Evolutionary conservation across 371 early-diverging fungal species (phyloP).

Genomic region (Mortierella polycephala): DNA sequence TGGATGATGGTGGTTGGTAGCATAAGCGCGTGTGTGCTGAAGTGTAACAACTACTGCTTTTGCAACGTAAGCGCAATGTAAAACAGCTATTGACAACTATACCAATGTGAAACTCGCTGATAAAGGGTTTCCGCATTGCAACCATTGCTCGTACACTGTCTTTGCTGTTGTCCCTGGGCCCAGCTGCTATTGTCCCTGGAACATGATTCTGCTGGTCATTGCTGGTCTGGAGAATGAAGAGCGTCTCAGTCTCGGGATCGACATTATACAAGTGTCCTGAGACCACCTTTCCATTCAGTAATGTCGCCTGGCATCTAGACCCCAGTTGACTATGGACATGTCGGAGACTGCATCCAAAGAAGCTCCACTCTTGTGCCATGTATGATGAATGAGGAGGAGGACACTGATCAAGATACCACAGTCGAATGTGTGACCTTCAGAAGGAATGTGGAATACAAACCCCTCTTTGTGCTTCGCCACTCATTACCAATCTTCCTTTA

Average conservation of each 20-base stretch:
- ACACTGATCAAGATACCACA: too few relatives aligned
- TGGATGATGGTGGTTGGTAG: neutral
- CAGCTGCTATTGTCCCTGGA: neutral
- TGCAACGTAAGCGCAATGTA: neutral
- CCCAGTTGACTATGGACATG: slow-evolving; percentile 30
- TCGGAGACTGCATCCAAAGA: slow-evolving; percentile 26
- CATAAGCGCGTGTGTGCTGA: too few relatives aligned
- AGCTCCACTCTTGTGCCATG: slow-evolving; percentile 37
- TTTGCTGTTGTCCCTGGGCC: neutral
- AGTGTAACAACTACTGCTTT: neutral
- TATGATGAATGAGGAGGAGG: too few relatives aligned
- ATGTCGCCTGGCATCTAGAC: slow-evolving; percentile 12
- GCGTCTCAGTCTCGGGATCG: slow-evolving; percentile 51
- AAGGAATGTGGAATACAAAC: too few relatives aligned
- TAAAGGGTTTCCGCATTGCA: slow-evolving; percentile 20
- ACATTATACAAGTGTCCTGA: slow-evolving; percentile 48
- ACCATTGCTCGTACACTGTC: slow-evolving; percentile 8
- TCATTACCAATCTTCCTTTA: too few relatives aligned
- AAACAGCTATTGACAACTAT: neutral
- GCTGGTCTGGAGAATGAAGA: slow-evolving; percentile 21
- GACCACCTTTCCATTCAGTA: slow-evolving; percentile 22
- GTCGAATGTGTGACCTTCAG: too few relatives aligned
- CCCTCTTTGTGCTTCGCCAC: too few relatives aligned
- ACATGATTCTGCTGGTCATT: neutral
- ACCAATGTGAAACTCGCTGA: slow-evolving; percentile 17